Base-by-base conservation (phyloP, 192 early-diverging fungal genomes). In the Mortierella claussenii region DNA sequence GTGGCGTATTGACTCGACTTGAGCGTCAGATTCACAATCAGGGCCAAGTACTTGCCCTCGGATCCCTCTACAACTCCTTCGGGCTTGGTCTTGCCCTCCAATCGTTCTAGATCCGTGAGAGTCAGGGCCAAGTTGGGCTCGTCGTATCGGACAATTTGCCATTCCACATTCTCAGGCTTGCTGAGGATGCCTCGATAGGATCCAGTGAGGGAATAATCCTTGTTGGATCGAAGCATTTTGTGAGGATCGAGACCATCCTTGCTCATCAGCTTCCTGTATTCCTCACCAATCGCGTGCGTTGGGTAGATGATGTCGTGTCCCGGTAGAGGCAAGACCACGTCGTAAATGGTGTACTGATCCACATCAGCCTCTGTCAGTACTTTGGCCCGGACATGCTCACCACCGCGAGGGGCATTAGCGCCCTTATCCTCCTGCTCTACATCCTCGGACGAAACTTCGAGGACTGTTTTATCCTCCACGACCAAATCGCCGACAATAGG, bases 251-350 rank as follows among this genome's bases (percentile, higher is more conserved):
- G 60, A 0, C 85, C 87, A 73, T 94, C 91, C 47, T 85, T 79
- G 47, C 71, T 79, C 93, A 98, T 92, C 28, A 91, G 66, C 20
- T 86, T 68, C 50, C 70, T 71, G 79, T 97, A 98, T 31, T 87
- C 76, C 0, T 79, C 67, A 18, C 81, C 76, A 18, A 96, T 85
- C 26, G 66, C 81, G 81, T 99, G 91, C 23, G 76, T 76, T 9
- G 98, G 98, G 64, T 96, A 97, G 56, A 82, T 71, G 15, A 97
- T 80, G 26, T 80, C 71, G 69, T 86, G 85, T 15, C 98, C 98
- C 0, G 96, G 96, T 44, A 96, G 68, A 11, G 98, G 98, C 68
- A 98, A 84, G 30, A 98, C 95, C 27, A 99, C 91, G 66, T 99
- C 96, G 51, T 86, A 83, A 45, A 97, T 93, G 2, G 88, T 83